Conservation (phyloP, 129 eudicot species). For the Tagetes patula region DNA sequence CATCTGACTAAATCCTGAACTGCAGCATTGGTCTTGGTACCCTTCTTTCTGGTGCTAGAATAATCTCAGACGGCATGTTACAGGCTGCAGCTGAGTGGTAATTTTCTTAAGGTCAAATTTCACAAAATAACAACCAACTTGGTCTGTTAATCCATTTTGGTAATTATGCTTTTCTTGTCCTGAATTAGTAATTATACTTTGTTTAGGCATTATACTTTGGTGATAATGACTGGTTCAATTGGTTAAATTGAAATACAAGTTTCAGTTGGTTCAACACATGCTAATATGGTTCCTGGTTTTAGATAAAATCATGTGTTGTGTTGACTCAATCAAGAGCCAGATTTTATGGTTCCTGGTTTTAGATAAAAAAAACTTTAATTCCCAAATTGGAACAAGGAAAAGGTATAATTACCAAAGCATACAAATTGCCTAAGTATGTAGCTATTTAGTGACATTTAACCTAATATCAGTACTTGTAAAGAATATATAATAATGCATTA, state of each 20-base stretch:
- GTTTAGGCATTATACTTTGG: not conserved
- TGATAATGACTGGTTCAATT: not conserved
- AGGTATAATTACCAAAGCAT: not conserved
- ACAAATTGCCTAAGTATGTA: not conserved
- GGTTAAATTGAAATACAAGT: not conserved
- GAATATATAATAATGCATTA: not conserved
- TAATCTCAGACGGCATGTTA: conserved; percentile 92
- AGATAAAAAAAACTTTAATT: not conserved
- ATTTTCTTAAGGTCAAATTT: not conserved
- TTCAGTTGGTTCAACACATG: not conserved
- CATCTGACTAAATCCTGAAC: conserved; percentile 13
- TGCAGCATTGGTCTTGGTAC: conserved; percentile 95
- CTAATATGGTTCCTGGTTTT: not conserved
- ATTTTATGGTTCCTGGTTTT: not conserved
- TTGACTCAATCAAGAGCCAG: not conserved
- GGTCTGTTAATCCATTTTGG: not conserved
- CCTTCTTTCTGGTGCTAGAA: conserved; percentile 81
- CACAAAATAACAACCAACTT: not conserved
- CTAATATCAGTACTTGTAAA: not conserved
- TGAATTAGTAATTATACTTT: not conserved
- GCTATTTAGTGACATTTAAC: not conserved
- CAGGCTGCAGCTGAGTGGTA: conserved; percentile 99
- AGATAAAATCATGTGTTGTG: not conserved
- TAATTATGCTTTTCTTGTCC: not conserved
- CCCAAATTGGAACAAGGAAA: not conserved